phyloP scores from a whole-genome alignment of 2,329 filamentous ascomycete genomes.

The Nemania sp. region DNA sequence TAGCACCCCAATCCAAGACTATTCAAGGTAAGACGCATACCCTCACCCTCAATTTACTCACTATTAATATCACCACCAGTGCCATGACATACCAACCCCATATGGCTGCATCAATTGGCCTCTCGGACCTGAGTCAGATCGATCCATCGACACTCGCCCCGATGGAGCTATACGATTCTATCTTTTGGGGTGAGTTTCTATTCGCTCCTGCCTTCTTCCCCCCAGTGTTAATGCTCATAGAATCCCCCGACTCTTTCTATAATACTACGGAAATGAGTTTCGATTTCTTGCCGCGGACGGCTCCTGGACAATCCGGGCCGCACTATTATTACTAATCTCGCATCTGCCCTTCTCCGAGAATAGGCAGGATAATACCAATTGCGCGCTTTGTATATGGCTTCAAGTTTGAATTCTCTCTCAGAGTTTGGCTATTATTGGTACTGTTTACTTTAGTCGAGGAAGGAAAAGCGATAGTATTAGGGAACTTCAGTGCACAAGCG shows the following conservation, averaged over 20 bases:
- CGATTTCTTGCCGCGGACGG: slow-evolving; percentile 63
- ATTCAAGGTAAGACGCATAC: slow-evolving; percentile 43
- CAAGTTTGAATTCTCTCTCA: background rate
- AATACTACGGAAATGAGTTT: slow-evolving; percentile 63
- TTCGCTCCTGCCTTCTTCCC: slow-evolving; percentile 20
- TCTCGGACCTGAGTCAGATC: slow-evolving; percentile 53
- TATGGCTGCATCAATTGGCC: slow-evolving; percentile 41
- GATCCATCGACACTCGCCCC: slow-evolving; percentile 66
- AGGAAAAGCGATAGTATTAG: background rate
- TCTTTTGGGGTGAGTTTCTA: slow-evolving; percentile 65
- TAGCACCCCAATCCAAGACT: slow-evolving; percentile 54
- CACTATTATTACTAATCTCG: slow-evolving; percentile 57
- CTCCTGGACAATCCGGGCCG: slow-evolving; percentile 60
- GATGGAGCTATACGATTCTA: slow-evolving; percentile 70
- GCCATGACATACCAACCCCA: slow-evolving; percentile 36
- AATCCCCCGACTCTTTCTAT: slow-evolving; percentile 64
- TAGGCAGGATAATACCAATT: background rate
- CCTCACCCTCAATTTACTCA: background rate
- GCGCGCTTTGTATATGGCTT: background rate
- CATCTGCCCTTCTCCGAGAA: background rate
- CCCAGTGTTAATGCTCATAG: slow-evolving; percentile 41
- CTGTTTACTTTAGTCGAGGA: background rate
- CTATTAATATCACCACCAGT: slow-evolving; percentile 19
- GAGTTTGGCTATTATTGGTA: background rate
- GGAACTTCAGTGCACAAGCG: background rate